Base-by-base conservation (phyloP, 2,329 filamentous ascomycete species). In the Colletotrichum plurivorum region DNA sequence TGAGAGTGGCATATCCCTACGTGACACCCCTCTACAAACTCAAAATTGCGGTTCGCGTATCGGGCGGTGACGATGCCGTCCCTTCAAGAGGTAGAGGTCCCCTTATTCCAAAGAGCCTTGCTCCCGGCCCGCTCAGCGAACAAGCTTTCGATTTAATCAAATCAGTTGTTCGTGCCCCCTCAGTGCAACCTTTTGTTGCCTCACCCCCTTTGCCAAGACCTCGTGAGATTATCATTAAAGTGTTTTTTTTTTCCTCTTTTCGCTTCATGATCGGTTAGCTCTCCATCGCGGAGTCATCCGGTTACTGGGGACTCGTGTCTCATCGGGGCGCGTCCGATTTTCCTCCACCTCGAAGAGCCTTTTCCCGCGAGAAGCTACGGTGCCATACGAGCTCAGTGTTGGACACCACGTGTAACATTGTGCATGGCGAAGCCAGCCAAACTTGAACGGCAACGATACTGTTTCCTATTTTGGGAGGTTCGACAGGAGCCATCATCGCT, bases 71-170 rank as follows among this genome's bases (percentile, higher is more conserved):
- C 61, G 46, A 57, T 59, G 49, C 66, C 66, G 49, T 58, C 46
- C 48, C 49, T 52, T 53, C 51, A 22, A 52, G 31, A 48, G 25
- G 18, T 45, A 62, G 43, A 63, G 39, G 46, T 36, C 49, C 61
- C 54, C 45, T 54, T 57, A 51, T 51, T 55, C 22, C 15, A 31
- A 55, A 48, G 51, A 66, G 62, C 66, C 55, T 63, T 60, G 66
- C 51, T 52, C 66, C 62, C 36, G 12, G 66, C 52, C 43, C n/a
- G 13, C 25, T 46, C 55, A 27, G 20, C 22, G 31, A 69, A 56
- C 43, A 66, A 69, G 62, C 66, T 69, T 69, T 69, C 49, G 55
- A 46, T 56, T 66, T 65, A 56, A 66, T 69, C 66, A 66, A 69
- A 60, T 66, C 66, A 61, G 55, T 31, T 60, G 39, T 31, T 10